Conservation (phyloP, 805 yeast species). For the Kodamaea hsintzibuensis region DNA sequence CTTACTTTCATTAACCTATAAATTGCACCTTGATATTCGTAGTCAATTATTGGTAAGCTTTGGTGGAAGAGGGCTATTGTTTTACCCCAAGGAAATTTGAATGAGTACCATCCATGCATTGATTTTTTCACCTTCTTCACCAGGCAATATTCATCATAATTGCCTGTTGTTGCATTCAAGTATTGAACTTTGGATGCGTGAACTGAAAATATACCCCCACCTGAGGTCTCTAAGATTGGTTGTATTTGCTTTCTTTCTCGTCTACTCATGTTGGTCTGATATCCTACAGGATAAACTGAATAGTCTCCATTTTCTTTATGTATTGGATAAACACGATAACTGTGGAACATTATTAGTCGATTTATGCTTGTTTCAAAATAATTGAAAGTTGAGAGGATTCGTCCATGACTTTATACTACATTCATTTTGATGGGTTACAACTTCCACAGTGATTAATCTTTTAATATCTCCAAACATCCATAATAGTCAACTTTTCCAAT, state of each 20-base stretch:
- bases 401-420: background rate
- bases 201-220: background rate
- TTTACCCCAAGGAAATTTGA: constrained; percentile 2
- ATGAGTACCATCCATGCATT: constrained; percentile 5
- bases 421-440: background rate
- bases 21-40: background rate
- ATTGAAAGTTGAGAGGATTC: background rate
- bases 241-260: background rate
- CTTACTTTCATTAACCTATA: background rate
- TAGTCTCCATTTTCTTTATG: background rate
- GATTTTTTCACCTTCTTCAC: background rate
- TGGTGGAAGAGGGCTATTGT: constrained; percentile 3
- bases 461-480: too few relatives aligned
- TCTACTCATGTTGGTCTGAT: background rate
- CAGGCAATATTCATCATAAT: background rate
- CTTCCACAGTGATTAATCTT: too few relatives aligned
- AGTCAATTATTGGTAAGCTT: constrained; percentile 1
- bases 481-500: too few relatives aligned
- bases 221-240: background rate
- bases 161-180: background rate
- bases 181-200: background rate
- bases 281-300: background rate
- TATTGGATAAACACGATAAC: background rate
- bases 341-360: too few relatives aligned
- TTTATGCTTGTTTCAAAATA: background rate